phyloP scores from a whole-genome alignment of 805 yeast species.

The Ogataea neopini region DNA sequence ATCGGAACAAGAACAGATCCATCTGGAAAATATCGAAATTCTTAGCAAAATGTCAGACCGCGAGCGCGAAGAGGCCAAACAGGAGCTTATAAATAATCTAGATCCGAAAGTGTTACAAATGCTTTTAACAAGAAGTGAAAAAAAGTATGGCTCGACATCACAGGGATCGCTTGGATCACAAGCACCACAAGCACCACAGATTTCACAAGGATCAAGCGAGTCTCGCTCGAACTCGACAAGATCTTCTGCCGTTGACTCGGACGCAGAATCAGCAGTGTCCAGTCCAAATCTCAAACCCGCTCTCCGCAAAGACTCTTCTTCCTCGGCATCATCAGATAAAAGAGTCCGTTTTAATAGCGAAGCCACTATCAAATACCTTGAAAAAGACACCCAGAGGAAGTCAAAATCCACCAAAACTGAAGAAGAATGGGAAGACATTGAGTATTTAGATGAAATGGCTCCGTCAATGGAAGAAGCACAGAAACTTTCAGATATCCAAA shows the following conservation, averaged over 20 bases:
- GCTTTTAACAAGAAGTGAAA: constrained; percentile 56
- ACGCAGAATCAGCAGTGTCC: constrained; percentile 16
- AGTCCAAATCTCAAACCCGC: constrained; percentile 24
- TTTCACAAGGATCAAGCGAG: constrained; percentile 17
- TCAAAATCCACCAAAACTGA: constrained; percentile 10
- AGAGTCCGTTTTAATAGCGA: constrained; percentile 34
- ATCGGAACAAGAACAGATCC: constrained; percentile 73
- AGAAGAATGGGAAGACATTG: constrained; percentile 52
- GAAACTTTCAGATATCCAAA: constrained; percentile 35
- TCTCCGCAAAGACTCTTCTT: constrained; percentile 21
- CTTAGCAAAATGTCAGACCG: constrained; percentile 62
- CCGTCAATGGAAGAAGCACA: constrained; percentile 49
- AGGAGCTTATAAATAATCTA: constrained; percentile 64
- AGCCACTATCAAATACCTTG: constrained; percentile 34
- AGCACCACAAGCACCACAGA: neutral
- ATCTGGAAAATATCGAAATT: constrained; percentile 67
- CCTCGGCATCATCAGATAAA: constrained; percentile 24
- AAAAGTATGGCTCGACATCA: constrained; percentile 39
- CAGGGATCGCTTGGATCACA: constrained; percentile 12
- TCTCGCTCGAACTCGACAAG: constrained; percentile 37
- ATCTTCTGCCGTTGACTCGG: constrained; percentile 12
- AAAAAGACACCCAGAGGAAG: constrained; percentile 14
- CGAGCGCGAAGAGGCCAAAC: constrained; percentile 63
- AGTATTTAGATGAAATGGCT: constrained; percentile 50
- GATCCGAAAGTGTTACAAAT: constrained; percentile 68